Base-by-base conservation (phyloP, 352 stramenopile genomes). In the Phytophthora litchii region DNA sequence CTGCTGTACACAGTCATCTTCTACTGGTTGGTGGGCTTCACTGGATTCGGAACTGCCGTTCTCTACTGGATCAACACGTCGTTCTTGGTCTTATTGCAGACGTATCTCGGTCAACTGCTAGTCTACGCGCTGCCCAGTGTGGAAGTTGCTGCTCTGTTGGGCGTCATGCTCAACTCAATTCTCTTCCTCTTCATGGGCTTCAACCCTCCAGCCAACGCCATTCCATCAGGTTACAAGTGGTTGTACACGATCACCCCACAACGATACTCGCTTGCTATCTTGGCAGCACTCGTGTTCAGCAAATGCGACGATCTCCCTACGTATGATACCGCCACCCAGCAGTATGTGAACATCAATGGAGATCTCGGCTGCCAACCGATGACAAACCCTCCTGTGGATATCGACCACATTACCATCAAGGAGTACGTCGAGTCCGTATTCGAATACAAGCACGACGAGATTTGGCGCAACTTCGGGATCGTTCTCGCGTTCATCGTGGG, bases 51-150 rank as follows among this genome's bases (percentile, higher is more conserved):
- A 27, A 72, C 71, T 11, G 74, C 72, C n/a, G 35, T 79, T 3
- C 61, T 86, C 13, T 90, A 81, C 73, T 87, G 80, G 74, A 63
- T 89, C 54, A 71, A 76, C 31, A 70, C 72, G 25, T 76, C 68
- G 25, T 45, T 86, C 0, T 50, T 78, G 25, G 55, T 90, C 36
- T 61, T 87, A 1, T 49, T 83, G 54, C 67, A 81, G 40, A 70
- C 74, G 21, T 90, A 84, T 63, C 49, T 84, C 20, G 76, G 62
- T 5, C 70, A 84, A 48, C 60, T 74, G 13, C 41, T 88, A 2
- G 67, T 70, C 16, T 86, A 77, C 54, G 47, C 50, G n/a, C 19
- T 84, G 34, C 76, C 78, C 8, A 81, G 51, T 46, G 54, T 74
- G 11, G 64, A 86, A 19, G 71, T 72, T 9, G 72, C 76, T 2